Evolutionary conservation across 345 rosid species (phyloP), one percentile per base, ranked within the genome.

Genomic region (Syzygium aqueum): DNA sequence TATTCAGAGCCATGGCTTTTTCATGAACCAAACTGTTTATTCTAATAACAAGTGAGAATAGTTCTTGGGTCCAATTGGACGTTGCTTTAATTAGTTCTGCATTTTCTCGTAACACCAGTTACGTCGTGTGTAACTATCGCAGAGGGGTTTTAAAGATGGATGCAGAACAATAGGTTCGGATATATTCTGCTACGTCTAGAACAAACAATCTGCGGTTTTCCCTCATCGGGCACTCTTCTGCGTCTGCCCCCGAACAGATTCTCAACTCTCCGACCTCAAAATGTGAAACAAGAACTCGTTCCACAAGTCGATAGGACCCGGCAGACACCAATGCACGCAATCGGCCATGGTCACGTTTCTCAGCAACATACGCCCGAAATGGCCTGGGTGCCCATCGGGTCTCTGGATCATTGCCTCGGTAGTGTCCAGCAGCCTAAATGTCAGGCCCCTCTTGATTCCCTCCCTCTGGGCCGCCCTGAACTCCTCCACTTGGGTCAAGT

Each of bases 321-420:
- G 93, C 88, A 92, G 27, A 86, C 94, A 92, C 94, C 93, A 92
- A 30, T 91, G 93, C 37, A 92, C 86, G 83, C 92, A 90, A 80
- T 92, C 93, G 49, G 84, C 86, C 86, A 89, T 86, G n/a, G 86
- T 61, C 56, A 46, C 88, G 33, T 87, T 90, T 90, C 84, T 53
- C 28, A 87, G 28, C n/a, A 49, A 22, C 80, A 57, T 88, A 51
- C 86, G 89, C 91, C 91, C 87, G 54, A 85, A 91, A 2, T 82
- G 88, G 61, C 89, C 88, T 0, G 93, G 93, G 30, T 92, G 93
- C 49, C 92, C 91, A 21, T 92, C 93, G 3, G 91, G 91, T 56
- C 93, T 86, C 87, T 84, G 40, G 87, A 91, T 27, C 27, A 91
- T 90, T 10, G 89, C 52, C 56, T 83, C 85, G 22, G 90, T 91